Base-by-base conservation (phyloP, 1,284 basidiomycete genomes). In the Phylloboletellus chloephorus region DNA sequence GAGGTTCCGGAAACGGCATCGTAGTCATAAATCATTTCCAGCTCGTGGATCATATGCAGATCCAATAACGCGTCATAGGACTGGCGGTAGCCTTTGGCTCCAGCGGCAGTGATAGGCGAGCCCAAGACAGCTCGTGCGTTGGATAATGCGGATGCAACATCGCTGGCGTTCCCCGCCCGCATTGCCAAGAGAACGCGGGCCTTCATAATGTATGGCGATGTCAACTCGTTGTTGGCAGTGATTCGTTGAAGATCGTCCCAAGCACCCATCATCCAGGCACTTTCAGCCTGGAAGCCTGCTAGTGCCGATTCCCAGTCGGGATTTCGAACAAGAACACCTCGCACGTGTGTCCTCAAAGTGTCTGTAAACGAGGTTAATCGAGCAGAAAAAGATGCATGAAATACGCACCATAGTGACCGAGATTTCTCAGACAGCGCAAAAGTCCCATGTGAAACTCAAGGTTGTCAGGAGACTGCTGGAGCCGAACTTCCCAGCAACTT, bases 401-500 rank as follows among this genome's bases (percentile, higher is more conserved):
- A 30, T 13, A 60, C 82, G 50, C 54, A 94, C 94, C 94, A 63
- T 98, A 97, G 63, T 99, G 96, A 7, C 96, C 96, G 12, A 99
- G 72, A 58, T 97, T 97, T 31, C 91, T 78, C 38, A 98, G 73
- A 60, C 96, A 98, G 38, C 89, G 80, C 46, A 98, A 67, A 13
- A 99, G 72, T 3, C 96, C 96, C 7, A 96, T 63, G 61, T 99
- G 96, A 46, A 86, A 84, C 21, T 87, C 78, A 7, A 96, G 71
- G 50, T 94, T 91, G 53, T 96, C 81, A 0, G 95, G 95, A 20
- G 81, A 79, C 50, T 90, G 82, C 59, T 98, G 95, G 16, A 99
- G 69, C 34, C 87, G 78, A n/a, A 98, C 87, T 66, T 99, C 96
- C 96, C 96, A 99, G 54, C 96, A 99, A 57, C 95, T 98, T 63